phyloP scores from a whole-genome alignment of 2,329 filamentous ascomycete genomes.

The Curvularia lunata region DNA sequence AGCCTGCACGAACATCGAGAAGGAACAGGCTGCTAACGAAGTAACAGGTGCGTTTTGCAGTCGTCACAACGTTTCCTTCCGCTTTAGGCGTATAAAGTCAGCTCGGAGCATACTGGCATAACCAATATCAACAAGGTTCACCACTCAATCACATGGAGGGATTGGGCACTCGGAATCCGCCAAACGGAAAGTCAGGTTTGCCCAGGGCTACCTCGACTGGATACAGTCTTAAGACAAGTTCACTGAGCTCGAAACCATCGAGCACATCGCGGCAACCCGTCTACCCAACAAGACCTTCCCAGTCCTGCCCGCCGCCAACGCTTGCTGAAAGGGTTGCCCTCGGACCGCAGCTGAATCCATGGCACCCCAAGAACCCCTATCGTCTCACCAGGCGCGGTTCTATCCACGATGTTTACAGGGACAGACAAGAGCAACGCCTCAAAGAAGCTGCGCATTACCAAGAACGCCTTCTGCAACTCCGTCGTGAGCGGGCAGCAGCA shows the following conservation, averaged over 20 bases:
- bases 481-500: conserved; percentile 21
- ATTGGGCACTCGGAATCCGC: conserved; percentile 13
- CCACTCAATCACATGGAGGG: conserved; percentile 14
- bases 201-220: conserved; percentile 12
- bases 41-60: neutral
- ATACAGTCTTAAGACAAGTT: conserved; percentile 5
- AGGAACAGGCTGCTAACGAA: neutral
- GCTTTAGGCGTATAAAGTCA: conserved; percentile 17
- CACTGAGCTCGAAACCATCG: conserved; percentile 8
- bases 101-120: conserved; percentile 12
- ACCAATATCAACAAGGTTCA: conserved; percentile 1
- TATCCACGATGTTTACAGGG: conserved; percentile 6
- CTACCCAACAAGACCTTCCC: conserved; percentile 9
- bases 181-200: conserved; percentile 8
- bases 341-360: conserved; percentile 15
- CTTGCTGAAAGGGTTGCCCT: conserved; percentile 14
- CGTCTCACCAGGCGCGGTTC: conserved; percentile 4
- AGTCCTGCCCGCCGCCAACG: conserved; percentile 8
- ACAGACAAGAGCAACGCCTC: conserved; percentile 7
- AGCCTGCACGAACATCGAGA: too few relatives aligned
- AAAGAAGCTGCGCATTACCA: conserved; percentile 14
- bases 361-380: conserved; percentile 10
- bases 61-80: conserved; percentile 22
- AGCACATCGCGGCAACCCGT: conserved; percentile 1
- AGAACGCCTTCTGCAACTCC: conserved; percentile 17